phyloP scores from a whole-genome alignment of 768 basidiomycete species.

The Leccinellum rugosiceps region DNA sequence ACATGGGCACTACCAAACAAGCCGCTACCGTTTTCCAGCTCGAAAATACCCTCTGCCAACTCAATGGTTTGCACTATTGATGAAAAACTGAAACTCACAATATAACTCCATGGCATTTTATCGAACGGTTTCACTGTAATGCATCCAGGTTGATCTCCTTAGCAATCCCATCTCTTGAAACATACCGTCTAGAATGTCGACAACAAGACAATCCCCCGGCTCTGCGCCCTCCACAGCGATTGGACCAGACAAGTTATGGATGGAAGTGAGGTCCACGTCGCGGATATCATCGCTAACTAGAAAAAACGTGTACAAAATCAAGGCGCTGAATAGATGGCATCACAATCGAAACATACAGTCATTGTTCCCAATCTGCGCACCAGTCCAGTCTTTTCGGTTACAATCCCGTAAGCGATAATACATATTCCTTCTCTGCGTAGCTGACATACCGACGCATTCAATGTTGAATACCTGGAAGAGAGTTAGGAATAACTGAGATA shows the following conservation, averaged over 20 bases:
- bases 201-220: slow-evolving; percentile 75
- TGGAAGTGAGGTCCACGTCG: slow-evolving; percentile 58
- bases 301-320: not conserved
- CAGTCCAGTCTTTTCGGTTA: slow-evolving; percentile 63
- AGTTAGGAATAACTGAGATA: not conserved
- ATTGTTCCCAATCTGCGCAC: slow-evolving; percentile 75
- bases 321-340: not conserved
- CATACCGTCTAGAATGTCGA: slow-evolving; percentile 75
- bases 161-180: not conserved
- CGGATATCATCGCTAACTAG: slow-evolving; percentile 65
- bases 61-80: not conserved
- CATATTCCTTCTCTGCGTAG: not conserved
- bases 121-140: slow-evolving; percentile 58
- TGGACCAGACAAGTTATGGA: slow-evolving; percentile 77
- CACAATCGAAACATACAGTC: slow-evolving; percentile 44
- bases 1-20: slow-evolving; percentile 49
- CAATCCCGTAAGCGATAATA: not conserved
- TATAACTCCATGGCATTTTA: slow-evolving; percentile 82
- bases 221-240: slow-evolving; percentile 73
- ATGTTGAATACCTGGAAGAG: slow-evolving; percentile 58
- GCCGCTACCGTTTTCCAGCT: slow-evolving; percentile 69
- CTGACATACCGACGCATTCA: slow-evolving; percentile 57
- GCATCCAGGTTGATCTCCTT: not conserved
- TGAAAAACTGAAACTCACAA: slow-evolving; percentile 34
- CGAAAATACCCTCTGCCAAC: slow-evolving; percentile 63